phyloP scores from a whole-genome alignment of 352 stramenopile species.

The Phytophthora brassicae region DNA sequence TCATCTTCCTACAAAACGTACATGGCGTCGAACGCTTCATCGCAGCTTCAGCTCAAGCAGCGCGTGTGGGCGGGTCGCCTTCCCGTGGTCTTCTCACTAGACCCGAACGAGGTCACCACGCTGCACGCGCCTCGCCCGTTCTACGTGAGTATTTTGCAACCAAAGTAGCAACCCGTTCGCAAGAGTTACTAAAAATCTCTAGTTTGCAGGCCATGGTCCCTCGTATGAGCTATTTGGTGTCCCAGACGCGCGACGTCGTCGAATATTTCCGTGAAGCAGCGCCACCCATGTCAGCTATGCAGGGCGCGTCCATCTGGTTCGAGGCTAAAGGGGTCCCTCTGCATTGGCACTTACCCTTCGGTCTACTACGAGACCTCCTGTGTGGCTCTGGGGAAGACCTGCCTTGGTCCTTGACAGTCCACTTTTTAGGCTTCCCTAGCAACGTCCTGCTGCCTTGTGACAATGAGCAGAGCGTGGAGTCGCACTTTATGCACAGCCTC shows the following conservation, averaged over 20 bases:
- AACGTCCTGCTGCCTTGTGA: conserved; percentile 69
- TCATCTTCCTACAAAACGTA: too few species aligned
- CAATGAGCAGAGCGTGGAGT: conserved; percentile 74
- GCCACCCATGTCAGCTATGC: conserved; percentile 58
- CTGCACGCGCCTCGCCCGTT: conserved; percentile 76
- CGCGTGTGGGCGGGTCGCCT: conserved; percentile 66
- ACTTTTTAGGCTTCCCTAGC: conserved; percentile 73
- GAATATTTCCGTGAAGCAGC: conserved; percentile 80
- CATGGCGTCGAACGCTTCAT: too few species aligned
- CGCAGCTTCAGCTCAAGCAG: conserved; percentile 16
- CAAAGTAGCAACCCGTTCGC: too few species aligned
- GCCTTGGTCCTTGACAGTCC: conserved; percentile 76
- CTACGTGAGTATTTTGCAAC: conserved; percentile 49
- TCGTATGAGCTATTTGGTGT: conserved; percentile 79
- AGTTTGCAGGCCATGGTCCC: conserved; percentile 69
- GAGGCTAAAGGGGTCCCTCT: conserved; percentile 57
- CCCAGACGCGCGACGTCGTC: conserved; percentile 70
- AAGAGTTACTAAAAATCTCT: background rate
- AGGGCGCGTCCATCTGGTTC: conserved; percentile 71
- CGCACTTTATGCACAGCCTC: conserved; percentile 85
- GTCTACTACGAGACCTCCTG: conserved; percentile 66
- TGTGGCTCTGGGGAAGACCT: conserved; percentile 31
- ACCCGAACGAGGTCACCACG: conserved; percentile 77
- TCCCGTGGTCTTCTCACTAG: conserved; percentile 77
- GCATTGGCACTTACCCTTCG: conserved; percentile 81